Conservation (phyloP, 164 flowering plant genomes). For the Berberis thunbergii region DNA sequence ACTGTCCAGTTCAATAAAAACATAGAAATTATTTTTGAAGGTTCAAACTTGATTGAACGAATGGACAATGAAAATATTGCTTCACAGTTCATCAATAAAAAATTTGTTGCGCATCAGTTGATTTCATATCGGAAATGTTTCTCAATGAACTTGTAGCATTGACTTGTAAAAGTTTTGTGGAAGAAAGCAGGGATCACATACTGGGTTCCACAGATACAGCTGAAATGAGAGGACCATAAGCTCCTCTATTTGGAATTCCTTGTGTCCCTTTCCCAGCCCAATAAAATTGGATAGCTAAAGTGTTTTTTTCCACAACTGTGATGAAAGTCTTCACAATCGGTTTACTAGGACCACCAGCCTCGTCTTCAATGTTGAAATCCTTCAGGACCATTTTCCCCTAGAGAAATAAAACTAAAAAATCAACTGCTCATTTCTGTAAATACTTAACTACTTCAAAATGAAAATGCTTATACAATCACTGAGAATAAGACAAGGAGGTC, state of each 20-base stretch:
- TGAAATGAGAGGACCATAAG: constrained; percentile 84
- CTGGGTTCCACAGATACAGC: constrained; percentile 78
- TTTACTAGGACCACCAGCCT: constrained; percentile 58
- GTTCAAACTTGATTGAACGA: too few relatives aligned
- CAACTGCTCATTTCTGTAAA: too few relatives aligned
- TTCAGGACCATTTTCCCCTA: constrained; percentile 57
- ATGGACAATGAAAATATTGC: too few relatives aligned
- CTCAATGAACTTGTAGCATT: background rate
- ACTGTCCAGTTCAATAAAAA: too few relatives aligned
- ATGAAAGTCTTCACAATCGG: constrained; percentile 45
- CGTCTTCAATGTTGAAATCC: constrained; percentile 66
- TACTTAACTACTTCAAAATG: too few relatives aligned
- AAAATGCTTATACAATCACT: background rate
- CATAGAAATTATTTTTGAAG: too few relatives aligned
- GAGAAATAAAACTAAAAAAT: background rate
- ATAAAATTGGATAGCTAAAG: constrained; percentile 56
- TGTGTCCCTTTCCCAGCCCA: constrained; percentile 90
- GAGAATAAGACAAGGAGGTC: background rate
- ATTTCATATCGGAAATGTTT: background rate
- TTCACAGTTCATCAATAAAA: too few relatives aligned
- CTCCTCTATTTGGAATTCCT: constrained; percentile 64
- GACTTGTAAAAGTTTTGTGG: background rate
- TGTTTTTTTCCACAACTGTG: constrained; percentile 39
- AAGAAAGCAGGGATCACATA: constrained; percentile 23
- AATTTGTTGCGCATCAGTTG: too few relatives aligned